Base-by-base conservation (phyloP, 2,329 filamentous ascomycete species). In the Thermoascus crustaceus region DNA sequence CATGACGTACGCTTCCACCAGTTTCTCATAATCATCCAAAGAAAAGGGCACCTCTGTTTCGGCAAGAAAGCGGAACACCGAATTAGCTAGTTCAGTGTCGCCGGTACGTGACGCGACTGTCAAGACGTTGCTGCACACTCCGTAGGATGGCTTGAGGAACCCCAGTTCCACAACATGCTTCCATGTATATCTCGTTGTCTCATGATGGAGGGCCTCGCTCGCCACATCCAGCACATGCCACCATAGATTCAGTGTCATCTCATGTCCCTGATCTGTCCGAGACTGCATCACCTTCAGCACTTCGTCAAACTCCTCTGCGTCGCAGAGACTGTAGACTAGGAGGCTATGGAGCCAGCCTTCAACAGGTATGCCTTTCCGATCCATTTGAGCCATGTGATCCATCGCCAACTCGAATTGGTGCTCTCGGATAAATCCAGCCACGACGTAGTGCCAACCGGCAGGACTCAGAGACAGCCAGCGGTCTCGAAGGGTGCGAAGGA, bases 381-480 rank as follows among this genome's bases (percentile, higher is more conserved):
- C 64, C 71, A 94, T 76, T 14, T 73, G 63, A 23, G 85, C 79
- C 26, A 94, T 60, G 45, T 76, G 76, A 34, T 73, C 66, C 39
- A 94, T 66, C 1, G 86, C 88, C 43, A 88, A 66, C 61, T 96
- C 91, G 43, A 85, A 80, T 49, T 93, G 82, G 1, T 78, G 76
- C 48, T 95, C 88, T 13, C 87, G 75, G 22, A 96, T 68, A 40
- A 93, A 63, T 0, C 85, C 86, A 7, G 85, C 63, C 1, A 82
- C 73, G 13, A 93, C 68, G 52, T 75, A 76, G 48, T 83, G 75
- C 53, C 74, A 75, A 6, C 78, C 81, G 5, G 72, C 67, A 7
- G 69, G 72, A 26, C 70, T 76, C 6, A 84, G 63, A 6, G 67
- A 64, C 34, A 82, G 72, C 83, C 86, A 94, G 43, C 76, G 71